Percentiles rank a stretch among this genome's conserved stretches.
phyloP scores from a whole-genome alignment of 805 yeast species.

The Ogataea methanolica region DNA sequence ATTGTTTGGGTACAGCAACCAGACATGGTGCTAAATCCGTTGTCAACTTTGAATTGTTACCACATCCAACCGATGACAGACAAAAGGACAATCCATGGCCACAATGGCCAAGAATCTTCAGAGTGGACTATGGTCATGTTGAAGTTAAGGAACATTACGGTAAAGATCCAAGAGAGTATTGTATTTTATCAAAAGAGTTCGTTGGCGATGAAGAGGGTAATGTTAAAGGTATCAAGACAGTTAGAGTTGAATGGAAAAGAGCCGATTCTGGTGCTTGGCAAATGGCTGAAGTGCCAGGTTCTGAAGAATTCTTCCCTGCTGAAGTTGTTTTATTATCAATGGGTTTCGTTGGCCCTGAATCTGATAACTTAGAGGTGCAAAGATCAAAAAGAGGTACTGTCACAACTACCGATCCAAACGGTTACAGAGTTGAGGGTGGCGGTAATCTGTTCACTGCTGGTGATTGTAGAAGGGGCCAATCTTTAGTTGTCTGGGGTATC shows the following conservation, averaged over 20 bases:
- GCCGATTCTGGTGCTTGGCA: constrained; percentile 97
- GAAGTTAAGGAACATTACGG: constrained; percentile 95
- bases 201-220: constrained; percentile 93
- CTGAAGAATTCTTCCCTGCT: constrained; percentile 92
- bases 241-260: constrained; percentile 96
- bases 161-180: constrained; percentile 95
- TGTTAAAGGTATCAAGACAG: constrained; percentile 92
- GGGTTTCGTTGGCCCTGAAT: constrained; percentile 98
- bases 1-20: constrained; percentile 95
- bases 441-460: constrained; percentile 91
- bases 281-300: constrained; percentile 95
- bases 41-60: constrained; percentile 88
- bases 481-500: constrained; percentile 98
- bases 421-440: constrained; percentile 58
- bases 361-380: constrained; percentile 62
- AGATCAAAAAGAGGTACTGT: constrained; percentile 86
- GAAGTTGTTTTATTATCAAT: constrained; percentile 89
- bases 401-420: constrained; percentile 52
- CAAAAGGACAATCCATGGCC: constrained; percentile 99
- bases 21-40: constrained; percentile 97
- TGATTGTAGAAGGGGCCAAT: constrained; percentile 98
- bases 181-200: constrained; percentile 91
- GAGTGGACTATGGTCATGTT: constrained; percentile 96
- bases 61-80: constrained; percentile 82
- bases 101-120: constrained; percentile 97